These are phyloP conservation scores for Sphaerobolus stellatus DNA, from an alignment of 1,284 basidiomycete genomes.

Conservation along the genomic window DNA sequence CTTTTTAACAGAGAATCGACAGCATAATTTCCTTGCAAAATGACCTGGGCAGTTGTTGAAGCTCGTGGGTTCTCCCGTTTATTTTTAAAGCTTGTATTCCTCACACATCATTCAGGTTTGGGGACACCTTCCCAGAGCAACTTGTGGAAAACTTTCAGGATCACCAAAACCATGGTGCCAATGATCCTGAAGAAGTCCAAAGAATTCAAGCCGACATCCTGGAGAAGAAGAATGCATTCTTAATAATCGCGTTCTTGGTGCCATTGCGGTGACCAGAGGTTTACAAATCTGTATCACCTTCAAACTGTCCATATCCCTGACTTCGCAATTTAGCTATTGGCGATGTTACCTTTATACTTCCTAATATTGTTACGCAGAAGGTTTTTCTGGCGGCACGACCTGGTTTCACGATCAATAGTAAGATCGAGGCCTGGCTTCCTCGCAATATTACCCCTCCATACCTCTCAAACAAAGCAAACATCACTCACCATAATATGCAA, in stretches of 20 bases:
- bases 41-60: no score
- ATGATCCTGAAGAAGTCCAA: conserved; percentile 56
- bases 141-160: conserved; percentile 51
- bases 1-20: no score
- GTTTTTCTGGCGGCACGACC: conserved; percentile 65
- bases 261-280: conserved; percentile 69
- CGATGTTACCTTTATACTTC: conserved; percentile 70
- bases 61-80: conserved; percentile 60
- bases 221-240: conserved; percentile 61
- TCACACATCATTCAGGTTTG: conserved; percentile 41
- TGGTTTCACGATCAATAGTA: conserved; percentile 55
- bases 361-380: conserved; percentile 63
- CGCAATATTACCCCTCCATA: conserved; percentile 67
- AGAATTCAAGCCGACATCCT: conserved; percentile 62
- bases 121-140: conserved; percentile 45
- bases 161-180: conserved; percentile 65
- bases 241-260: conserved; percentile 63
- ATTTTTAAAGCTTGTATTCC: no score
- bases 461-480: conserved; percentile 61
- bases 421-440: conserved; percentile 63
- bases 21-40: no score
- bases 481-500: conserved; percentile 52
- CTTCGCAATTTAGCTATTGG: conserved; percentile 56
- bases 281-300: conserved; percentile 7
- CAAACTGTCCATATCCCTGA: conserved; percentile 14